These are phyloP conservation scores for Tribonema minus DNA, from an alignment of 108 stramenopile genomes.

Conservation along the genomic window DNA sequence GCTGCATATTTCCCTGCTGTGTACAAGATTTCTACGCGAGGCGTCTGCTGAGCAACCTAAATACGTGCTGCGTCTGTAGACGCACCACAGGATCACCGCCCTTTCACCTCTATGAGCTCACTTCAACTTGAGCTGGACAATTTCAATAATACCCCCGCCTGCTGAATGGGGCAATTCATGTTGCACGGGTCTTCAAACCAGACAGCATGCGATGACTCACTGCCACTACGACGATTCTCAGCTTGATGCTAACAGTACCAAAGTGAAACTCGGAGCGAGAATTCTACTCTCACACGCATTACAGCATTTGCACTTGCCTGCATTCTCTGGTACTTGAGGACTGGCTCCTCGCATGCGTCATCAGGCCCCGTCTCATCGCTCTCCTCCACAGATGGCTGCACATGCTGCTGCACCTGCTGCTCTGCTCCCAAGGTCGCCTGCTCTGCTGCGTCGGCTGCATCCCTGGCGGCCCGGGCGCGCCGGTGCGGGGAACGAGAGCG, in stretches of 20 bases:
- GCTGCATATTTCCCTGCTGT: too few relatives aligned
- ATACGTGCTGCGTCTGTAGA: too few relatives aligned
- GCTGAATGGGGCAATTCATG: too few relatives aligned
- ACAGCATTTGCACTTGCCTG: slow-evolving; percentile 2
- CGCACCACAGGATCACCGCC: too few relatives aligned
- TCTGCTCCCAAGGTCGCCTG: neutral
- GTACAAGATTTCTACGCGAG: too few relatives aligned
- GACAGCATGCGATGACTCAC: neutral
- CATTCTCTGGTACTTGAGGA: slow-evolving; percentile 50
- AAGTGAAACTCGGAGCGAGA: neutral
- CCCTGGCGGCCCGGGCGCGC: neutral
- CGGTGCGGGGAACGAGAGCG: neutral
- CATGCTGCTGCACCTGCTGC: neutral
- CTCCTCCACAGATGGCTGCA: neutral
- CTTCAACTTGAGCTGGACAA: too few relatives aligned
- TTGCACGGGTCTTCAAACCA: neutral
- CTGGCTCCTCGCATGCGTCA: slow-evolving; percentile 42
- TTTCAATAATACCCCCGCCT: too few relatives aligned
- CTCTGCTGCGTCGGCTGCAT: neutral
- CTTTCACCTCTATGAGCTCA: too few relatives aligned
- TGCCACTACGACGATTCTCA: too few relatives aligned
- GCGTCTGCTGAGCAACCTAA: too few relatives aligned
- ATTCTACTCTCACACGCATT: neutral
- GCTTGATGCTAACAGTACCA: too few relatives aligned
- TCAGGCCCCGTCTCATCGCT: too few relatives aligned